Evolutionary conservation across 2,329 filamentous ascomycete genomes (phyloP).

Genomic region (Alternaria longipes): DNA sequence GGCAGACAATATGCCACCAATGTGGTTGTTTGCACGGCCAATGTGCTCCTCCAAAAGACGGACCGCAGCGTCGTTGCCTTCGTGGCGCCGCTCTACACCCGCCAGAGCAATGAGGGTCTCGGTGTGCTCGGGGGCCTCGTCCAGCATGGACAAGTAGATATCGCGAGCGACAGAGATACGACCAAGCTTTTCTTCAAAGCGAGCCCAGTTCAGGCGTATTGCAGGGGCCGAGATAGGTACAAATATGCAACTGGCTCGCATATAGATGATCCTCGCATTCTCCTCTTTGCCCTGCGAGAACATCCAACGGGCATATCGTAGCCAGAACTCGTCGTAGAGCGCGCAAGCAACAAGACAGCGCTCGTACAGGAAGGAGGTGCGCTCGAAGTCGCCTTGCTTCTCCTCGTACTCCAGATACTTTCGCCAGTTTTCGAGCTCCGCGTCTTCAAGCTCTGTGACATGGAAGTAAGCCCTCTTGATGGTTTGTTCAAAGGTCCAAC

Average conservation of each 20-base stretch:
- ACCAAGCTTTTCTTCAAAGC: constrained; percentile 88
- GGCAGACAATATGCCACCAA: constrained; percentile 85
- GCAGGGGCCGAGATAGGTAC: constrained; percentile 86
- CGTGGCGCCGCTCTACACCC: constrained; percentile 84
- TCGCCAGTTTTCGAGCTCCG: constrained; percentile 88
- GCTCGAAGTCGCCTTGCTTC: constrained; percentile 76
- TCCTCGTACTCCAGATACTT: constrained; percentile 98
- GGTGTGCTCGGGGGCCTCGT: constrained; percentile 79
- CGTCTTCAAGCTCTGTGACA: constrained; percentile 87
- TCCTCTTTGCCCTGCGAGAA: constrained; percentile 77
- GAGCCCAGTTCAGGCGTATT: constrained; percentile 88
- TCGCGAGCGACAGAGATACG: constrained; percentile 81
- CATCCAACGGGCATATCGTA: constrained; percentile 98
- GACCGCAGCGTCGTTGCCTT: constrained; percentile 84
- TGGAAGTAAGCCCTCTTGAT: constrained; percentile 98
- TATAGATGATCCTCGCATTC: constrained; percentile 90
- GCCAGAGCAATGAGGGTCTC: constrained; percentile 90
- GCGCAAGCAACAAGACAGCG: constrained; percentile 91
- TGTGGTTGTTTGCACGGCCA: constrained; percentile 74
- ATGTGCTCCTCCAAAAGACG: constrained; percentile 84
- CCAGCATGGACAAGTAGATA: constrained; percentile 83
- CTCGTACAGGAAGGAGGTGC: constrained; percentile 88
- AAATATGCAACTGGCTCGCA: constrained; percentile 83
- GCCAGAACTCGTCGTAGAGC: constrained; percentile 97
- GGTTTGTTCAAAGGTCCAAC: constrained; percentile 94